Conservation (phyloP, 1,284 basidiomycete genomes). For the Melampsora abietis-canadensis region DNA sequence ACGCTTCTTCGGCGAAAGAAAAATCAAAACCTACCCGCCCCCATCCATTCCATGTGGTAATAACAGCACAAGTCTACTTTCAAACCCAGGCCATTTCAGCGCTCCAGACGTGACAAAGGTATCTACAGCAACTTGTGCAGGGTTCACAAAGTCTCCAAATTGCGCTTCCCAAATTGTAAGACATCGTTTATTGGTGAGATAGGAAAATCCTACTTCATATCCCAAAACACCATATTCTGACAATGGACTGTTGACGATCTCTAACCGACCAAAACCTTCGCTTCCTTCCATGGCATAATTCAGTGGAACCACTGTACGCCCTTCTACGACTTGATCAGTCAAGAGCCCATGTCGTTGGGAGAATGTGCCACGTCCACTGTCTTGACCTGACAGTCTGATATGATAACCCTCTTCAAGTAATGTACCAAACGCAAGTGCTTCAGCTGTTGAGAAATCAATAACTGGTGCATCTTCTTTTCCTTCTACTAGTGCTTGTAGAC, state of each 20-base stretch:
- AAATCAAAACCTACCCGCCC: no score
- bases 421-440: constrained; percentile 81
- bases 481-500: constrained; percentile 61
- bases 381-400: constrained; percentile 81
- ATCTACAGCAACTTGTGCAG: constrained; percentile 72
- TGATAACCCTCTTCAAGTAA: constrained; percentile 74
- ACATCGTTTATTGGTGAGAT: constrained; percentile 69
- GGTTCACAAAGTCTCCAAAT: constrained; percentile 83
- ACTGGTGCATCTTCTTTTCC: constrained; percentile 56
- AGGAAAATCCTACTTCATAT: constrained; percentile 84
- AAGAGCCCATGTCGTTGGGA: constrained; percentile 87
- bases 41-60: constrained; percentile 21
- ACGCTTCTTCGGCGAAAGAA: no score
- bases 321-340: constrained; percentile 75
- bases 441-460: constrained; percentile 81
- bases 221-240: constrained; percentile 53
- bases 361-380: constrained; percentile 80
- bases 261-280: constrained; percentile 61
- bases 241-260: constrained; percentile 54
- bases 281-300: constrained; percentile 3
- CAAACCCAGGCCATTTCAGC: constrained; percentile 57
- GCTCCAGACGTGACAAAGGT: constrained; percentile 78
- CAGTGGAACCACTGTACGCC: constrained; percentile 67
- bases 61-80: constrained; percentile 9
- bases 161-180: constrained; percentile 80